Evolutionary conservation across 1,284 basidiomycete genomes (phyloP).

Genomic region (Pterulicium gracile): DNA sequence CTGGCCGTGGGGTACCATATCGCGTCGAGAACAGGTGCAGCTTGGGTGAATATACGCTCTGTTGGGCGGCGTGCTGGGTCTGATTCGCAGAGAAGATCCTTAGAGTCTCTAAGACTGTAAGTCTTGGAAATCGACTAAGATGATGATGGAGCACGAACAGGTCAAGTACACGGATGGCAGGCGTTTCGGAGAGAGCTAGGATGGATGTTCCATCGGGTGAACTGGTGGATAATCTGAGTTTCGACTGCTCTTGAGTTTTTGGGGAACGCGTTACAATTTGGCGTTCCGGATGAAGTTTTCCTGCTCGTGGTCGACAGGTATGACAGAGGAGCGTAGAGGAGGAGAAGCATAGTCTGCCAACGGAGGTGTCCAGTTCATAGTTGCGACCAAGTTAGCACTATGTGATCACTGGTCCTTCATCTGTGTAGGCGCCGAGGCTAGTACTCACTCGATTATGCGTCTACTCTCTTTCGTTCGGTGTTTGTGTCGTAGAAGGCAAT

Average conservation of each 20-base stretch:
- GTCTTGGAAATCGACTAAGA: background rate
- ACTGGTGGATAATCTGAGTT: background rate
- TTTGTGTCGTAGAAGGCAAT: too few relatives aligned
- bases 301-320: background rate
- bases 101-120: background rate
- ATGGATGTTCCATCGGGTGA: background rate
- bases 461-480: too few relatives aligned
- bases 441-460: too few relatives aligned
- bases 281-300: background rate
- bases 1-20: constrained; percentile 77
- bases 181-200: background rate
- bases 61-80: constrained; percentile 3
- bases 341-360: background rate
- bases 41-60: constrained; percentile 31
- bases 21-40: constrained; percentile 65
- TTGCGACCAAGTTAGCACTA: too few relatives aligned
- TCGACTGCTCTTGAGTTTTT: background rate
- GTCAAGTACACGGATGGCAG: background rate
- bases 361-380: background rate
- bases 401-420: too few relatives aligned
- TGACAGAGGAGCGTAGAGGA: background rate
- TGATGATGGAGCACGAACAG: background rate
- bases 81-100: background rate
- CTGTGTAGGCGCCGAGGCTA: too few relatives aligned
- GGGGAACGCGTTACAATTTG: constrained; percentile 1